Evolutionary conservation across 2,329 filamentous ascomycete genomes (phyloP), one percentile per base, ranked within the genome.

Genomic region (Dothiorella sarmentorum): DNA sequence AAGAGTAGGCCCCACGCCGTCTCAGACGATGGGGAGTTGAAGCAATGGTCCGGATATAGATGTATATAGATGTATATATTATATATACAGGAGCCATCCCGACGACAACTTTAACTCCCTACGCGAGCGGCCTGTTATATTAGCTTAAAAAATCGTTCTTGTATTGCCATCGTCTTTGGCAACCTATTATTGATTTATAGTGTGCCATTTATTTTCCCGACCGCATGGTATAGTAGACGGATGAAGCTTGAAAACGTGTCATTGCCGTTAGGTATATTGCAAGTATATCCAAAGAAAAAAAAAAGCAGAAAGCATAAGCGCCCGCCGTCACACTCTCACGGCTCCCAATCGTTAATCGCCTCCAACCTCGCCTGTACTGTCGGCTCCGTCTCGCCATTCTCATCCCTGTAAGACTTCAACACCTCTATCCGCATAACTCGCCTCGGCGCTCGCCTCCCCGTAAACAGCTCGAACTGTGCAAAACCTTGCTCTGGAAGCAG

Each of bases 381-480:
- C 15, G 52, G 26, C 9, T 56, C 52, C n/a, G 52, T 42, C 35
- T 44, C 35, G 18, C 56, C 45, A 18, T 43, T 52, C 29, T 51
- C 45, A 24, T 59, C 44, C 11, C 44, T 52, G 56, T 52, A 59
- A 3, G 43, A 24, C 20, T 35, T 64, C 62, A 78, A 64, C 11
- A 88, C 85, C 65, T 86, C 85, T 40, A 83, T 77, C 61, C 87
- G 81, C 89, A 93, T 92, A 35, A 88, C 71, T 43, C 83, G 76
- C 24, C 88, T 81, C 2, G 88, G 88, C 15, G 88, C 87, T 69
- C 86, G 82, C 45, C 87, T 79, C 0, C 88, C 89, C 0, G 89
- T 91, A 69, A 92, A 90, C 2, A 92, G 73, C 71, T 93, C 89
- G 67, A 92, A 93, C 66, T 92, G 89, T 1, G 89, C 88, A 71